phyloP scores from a whole-genome alignment of 768 basidiomycete genomes.

The Rhodotorula paludigena region DNA sequence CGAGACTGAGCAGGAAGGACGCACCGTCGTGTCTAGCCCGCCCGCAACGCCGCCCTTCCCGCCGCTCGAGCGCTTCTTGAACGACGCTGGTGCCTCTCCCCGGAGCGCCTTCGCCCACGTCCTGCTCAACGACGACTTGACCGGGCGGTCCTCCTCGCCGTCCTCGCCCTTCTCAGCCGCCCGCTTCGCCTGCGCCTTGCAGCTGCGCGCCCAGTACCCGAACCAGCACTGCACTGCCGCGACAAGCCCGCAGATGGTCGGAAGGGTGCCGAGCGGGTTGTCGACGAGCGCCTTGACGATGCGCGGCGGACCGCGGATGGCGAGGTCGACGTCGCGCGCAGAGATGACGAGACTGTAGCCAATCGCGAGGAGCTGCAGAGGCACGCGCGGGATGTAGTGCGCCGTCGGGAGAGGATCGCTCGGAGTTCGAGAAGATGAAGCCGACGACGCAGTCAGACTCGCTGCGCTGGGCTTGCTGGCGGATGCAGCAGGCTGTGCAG shows the following conservation, averaged over 20 bases:
- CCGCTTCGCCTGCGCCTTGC: background rate
- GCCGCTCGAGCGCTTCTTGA: background rate
- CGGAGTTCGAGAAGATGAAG: background rate
- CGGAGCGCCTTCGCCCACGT: slow-evolving; percentile 5
- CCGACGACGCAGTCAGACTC: background rate
- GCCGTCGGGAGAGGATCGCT: slow-evolving; percentile 20
- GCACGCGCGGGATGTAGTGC: slow-evolving; percentile 30
- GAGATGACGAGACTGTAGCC: slow-evolving; percentile 19
- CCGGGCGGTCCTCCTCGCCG: background rate
- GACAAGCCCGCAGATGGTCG: slow-evolving; percentile 12
- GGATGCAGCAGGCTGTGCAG: background rate
- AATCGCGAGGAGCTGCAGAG: slow-evolving; percentile 31
- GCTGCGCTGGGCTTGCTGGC: background rate
- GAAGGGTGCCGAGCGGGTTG: slow-evolving; percentile 22
- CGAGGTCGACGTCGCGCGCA: background rate
- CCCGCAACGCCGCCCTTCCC: background rate
- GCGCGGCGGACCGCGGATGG: background rate
- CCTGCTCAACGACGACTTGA: background rate
- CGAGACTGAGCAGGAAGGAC: background rate
- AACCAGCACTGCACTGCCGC: slow-evolving; percentile 32
- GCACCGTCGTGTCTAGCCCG: slow-evolving; percentile 14
- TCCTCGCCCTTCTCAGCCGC: background rate
- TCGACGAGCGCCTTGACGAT: slow-evolving; percentile 15
- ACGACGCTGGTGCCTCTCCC: slow-evolving; percentile 19
- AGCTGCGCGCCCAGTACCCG: slow-evolving; percentile 24